Evolutionary conservation across 805 yeast genomes (phyloP), one percentile per base, ranked within the genome.

Genomic region (Teunomyces atbi): DNA sequence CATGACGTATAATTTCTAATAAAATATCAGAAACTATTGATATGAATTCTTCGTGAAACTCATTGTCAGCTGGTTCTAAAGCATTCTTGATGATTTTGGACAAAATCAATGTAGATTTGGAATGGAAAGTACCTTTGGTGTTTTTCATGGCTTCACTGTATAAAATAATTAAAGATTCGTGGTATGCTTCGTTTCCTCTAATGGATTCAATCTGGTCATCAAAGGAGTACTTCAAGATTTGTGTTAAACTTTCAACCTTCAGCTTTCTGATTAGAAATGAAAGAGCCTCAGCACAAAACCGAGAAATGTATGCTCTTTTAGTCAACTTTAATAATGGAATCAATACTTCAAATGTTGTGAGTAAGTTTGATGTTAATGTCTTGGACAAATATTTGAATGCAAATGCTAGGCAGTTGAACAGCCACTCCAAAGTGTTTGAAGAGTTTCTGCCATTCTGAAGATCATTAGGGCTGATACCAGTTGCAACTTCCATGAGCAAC

Each of bases 201-300:
- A 62, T 61, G 12, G 62, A 53, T 1, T 58, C 59, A 13, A 45
- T 44, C 28, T 64, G 67, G 21, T 69, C 71, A 26, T 62, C 54
- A 41, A 79, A 70, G 2, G 78, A 61, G 49, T 60, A 71, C 2
- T 66, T 57, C 6, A 86, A 68, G 38, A 87, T 77, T 0, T 53
- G 46, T 1, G 60, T 56, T 41, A 90, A 65, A 5, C 77, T 66
- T 0, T 73, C 73, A 0, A 71, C 61, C 19, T 74, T 72, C 50
- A 87, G 74, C 62, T 88, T 88, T 59, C 94, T 80, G 7, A 92
- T 70, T 46, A 92, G 69, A 56, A 86, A 94, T 0, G 97, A 87
- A 39, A 92, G 64, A 0, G 97, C 94, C 64, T 92, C 97, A 0
- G 97, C 90, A 16, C 96, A 83, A 57, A 92, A 94, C 50, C 95